Conservation (phyloP, 2,329 filamentous ascomycete genomes). For the Colletotrichum somersetense region DNA sequence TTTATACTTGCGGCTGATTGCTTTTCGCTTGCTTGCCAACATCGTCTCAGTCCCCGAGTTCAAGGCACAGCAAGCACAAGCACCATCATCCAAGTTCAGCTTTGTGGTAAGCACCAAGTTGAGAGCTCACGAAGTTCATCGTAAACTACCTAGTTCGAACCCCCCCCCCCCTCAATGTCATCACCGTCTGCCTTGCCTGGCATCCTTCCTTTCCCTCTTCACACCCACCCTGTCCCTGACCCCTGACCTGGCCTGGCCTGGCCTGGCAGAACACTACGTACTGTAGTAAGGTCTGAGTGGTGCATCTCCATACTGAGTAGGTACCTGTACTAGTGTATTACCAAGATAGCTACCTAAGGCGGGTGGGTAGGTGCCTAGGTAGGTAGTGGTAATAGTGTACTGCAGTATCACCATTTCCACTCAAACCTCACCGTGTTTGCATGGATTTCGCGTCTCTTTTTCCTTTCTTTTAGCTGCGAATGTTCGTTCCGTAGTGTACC, state of each 20-base stretch:
- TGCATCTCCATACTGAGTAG: neutral
- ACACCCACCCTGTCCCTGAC: slow-evolving; percentile 8
- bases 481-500: slow-evolving; percentile 3
- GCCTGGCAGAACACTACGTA: neutral
- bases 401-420: neutral
- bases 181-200: slow-evolving; percentile 15
- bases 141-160: too few species aligned
- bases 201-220: slow-evolving; percentile 1
- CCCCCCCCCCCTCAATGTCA: neutral
- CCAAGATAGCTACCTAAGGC: too few species aligned
- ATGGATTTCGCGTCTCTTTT: slow-evolving; percentile 17
- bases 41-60: neutral
- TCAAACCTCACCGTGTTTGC: slow-evolving; percentile 18
- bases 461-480: slow-evolving; percentile 16
- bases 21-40: too few species aligned
- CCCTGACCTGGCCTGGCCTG: neutral
- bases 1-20: neutral
- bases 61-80: neutral
- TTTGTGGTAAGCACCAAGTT: too few species aligned
- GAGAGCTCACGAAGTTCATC: too few species aligned
- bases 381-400: too few species aligned
- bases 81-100: neutral
- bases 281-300: neutral
- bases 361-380: too few species aligned
- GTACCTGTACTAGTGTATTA: too few species aligned